These are phyloP conservation scores for Tulasnella sp. DNA, from an alignment of 768 basidiomycete genomes.

Conservation along the genomic window DNA sequence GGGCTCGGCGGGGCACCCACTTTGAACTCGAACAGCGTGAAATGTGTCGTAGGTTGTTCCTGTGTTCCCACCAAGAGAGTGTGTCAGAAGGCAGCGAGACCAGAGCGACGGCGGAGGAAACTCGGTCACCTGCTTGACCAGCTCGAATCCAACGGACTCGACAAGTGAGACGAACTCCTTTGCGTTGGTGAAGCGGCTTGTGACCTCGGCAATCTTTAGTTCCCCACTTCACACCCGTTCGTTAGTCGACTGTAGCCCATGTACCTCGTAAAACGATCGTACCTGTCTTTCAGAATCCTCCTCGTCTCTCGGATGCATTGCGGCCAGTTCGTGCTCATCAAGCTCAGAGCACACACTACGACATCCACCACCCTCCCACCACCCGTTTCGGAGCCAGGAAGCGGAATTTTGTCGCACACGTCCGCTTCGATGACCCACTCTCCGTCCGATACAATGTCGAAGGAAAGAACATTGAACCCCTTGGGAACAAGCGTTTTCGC, in stretches of 20 bases:
- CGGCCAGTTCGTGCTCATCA: slow-evolving; percentile 98
- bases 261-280: slow-evolving; percentile 23
- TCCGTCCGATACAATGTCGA: slow-evolving; percentile 65
- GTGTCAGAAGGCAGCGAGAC: too few species aligned
- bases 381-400: slow-evolving; percentile 61
- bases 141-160: slow-evolving; percentile 56
- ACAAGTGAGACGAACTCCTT: slow-evolving; percentile 58
- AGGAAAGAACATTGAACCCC: slow-evolving; percentile 61
- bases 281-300: slow-evolving; percentile 78
- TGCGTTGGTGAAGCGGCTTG: slow-evolving; percentile 63
- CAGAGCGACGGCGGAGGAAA: too few species aligned
- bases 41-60: slow-evolving; percentile 78
- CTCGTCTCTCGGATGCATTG: slow-evolving; percentile 79
- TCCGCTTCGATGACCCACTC: slow-evolving; percentile 83
- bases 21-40: slow-evolving; percentile 70
- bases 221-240: slow-evolving; percentile 44
- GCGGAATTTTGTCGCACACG: slow-evolving; percentile 63
- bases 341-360: slow-evolving; percentile 84
- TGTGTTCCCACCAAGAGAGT: slow-evolving; percentile 23
- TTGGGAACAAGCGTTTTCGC: slow-evolving; percentile 61
- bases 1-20: slow-evolving; percentile 42
- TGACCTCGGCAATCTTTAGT: slow-evolving; percentile 80
- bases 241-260: background rate
- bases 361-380: slow-evolving; percentile 79
- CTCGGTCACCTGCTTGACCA: slow-evolving; percentile 48